Conservation (phyloP, 2,329 filamentous ascomycete genomes). For the Ampelomyces quisqualis region DNA sequence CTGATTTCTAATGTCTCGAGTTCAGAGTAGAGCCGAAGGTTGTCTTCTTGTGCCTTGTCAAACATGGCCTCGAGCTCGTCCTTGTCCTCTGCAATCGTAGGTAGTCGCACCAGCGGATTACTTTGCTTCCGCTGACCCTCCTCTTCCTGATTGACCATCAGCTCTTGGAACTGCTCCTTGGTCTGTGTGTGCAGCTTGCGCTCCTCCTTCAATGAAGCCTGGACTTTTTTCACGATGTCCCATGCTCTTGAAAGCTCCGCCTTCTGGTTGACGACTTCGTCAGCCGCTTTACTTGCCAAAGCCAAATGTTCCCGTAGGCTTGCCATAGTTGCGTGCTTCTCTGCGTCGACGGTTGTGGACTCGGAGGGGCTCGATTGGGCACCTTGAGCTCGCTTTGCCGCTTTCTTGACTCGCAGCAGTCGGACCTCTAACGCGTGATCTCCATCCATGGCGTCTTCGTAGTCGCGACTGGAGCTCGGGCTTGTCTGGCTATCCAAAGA, state of each 20-base stretch:
- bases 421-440: constrained; percentile 38
- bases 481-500: constrained; percentile 27
- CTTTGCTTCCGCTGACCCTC: constrained; percentile 6
- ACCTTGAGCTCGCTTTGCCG: constrained; percentile 8
- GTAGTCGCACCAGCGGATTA: constrained; percentile 20
- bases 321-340: constrained; percentile 30
- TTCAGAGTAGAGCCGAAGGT: constrained; percentile 33
- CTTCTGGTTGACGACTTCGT: constrained; percentile 28
- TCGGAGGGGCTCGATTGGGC: not conserved
- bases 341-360: constrained; percentile 22
- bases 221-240: constrained; percentile 34
- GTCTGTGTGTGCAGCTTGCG: constrained; percentile 30
- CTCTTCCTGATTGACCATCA: constrained; percentile 17
- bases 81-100: constrained; percentile 38
- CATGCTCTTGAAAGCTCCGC: constrained; percentile 37
- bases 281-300: constrained; percentile 17
- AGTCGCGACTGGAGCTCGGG: constrained; percentile 14
- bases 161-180: constrained; percentile 27
- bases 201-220: constrained; percentile 32
- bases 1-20: constrained; percentile 33
- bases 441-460: constrained; percentile 16
- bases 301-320: constrained; percentile 32
- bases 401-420: constrained; percentile 33
- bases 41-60: constrained; percentile 38
- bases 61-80: constrained; percentile 41